Conservation (phyloP, 2,329 filamentous ascomycete genomes). For the Mariannaea sp. region DNA sequence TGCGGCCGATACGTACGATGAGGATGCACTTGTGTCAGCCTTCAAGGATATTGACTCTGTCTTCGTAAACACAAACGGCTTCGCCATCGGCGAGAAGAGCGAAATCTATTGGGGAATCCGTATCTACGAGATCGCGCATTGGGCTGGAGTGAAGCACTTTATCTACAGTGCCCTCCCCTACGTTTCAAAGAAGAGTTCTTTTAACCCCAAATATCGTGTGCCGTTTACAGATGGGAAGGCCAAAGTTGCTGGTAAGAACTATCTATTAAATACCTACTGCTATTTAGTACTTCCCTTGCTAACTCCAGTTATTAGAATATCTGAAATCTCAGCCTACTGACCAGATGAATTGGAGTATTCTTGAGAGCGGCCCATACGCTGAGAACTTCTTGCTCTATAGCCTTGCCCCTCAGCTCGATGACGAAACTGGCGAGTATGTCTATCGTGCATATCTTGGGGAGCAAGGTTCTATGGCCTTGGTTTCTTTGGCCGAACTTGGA, state of each 20-base stretch:
- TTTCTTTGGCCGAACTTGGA: conserved; percentile 11
- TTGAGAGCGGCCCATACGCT: conserved; percentile 1
- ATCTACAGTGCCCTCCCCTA: conserved; percentile 14
- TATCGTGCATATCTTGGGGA: conserved; percentile 1
- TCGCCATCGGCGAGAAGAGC: conserved; percentile 20
- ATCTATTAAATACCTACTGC: no score
- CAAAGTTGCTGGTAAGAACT: conserved; percentile 1
- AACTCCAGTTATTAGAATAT: neutral
- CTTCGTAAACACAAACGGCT: conserved; percentile 26
- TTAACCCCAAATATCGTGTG: conserved; percentile 17
- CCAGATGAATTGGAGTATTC: conserved; percentile 4
- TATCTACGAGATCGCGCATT: conserved; percentile 22
- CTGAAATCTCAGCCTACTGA: conserved; percentile 1
- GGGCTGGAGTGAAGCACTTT: conserved; percentile 18
- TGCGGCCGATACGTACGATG: conserved; percentile 17
- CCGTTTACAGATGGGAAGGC: neutral
- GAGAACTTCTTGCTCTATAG: conserved; percentile 3
- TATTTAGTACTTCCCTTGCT: no score
- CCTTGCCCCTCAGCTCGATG: neutral
- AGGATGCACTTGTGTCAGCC: conserved; percentile 6
- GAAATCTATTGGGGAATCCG: conserved; percentile 25
- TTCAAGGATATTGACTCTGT: conserved; percentile 14
- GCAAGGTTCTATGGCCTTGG: conserved; percentile 1
- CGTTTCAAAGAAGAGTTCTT: conserved; percentile 18
- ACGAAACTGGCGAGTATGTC: neutral